Evolutionary conservation across 2,329 filamentous ascomycete genomes (phyloP), one percentile per base, ranked within the genome.

Genomic region (Neofusicoccum parvum): DNA sequence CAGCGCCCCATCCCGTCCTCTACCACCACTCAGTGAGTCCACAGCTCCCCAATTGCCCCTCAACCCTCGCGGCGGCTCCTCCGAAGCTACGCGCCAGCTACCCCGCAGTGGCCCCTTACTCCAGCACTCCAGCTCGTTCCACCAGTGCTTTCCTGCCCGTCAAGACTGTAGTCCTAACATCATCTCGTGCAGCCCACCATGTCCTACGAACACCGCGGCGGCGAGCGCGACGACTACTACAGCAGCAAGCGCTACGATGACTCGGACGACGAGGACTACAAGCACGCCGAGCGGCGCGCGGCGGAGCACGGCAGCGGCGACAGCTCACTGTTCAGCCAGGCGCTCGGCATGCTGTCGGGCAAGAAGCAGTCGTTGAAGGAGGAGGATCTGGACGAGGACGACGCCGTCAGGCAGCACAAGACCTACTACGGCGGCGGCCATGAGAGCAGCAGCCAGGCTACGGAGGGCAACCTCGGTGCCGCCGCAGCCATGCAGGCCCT

Each of bases 401-500:
- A 92, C 67, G 90, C 90, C 17, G 86, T 94, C 23, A 82, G 86
- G 70, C 87, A 90, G 70, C 92, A 97, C 81, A 85, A 93, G 80
- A 85, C 90, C 66, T 87, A 90, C 72, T 96, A 93, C 74, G 86
- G 85, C 39, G 78, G 83, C 23, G 80, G 82, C 17, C 79, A 82
- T 32, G 78, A 82, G 64, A 77, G 81, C 39, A 75, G 79, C 68
- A 76, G 70, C 27, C 79, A 70, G 73, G 79, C 78, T 17, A 80
- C 72, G 43, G 77, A 78, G n/a, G 76, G 77, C 58, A 76, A 75
- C 51, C 78, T 83, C 65, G 91, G 94, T 72, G 80, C 83, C 71
- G 89, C 94, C 62, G 91, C 92, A 67, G 92, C 91, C 17, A 88
- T 94, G 86, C 89, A 94, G 77, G 91, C 91, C 0, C 77, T 94